Percentiles rank a stretch among this genome's conserved stretches.
phyloP scores from a whole-genome alignment of 2,329 filamentous ascomycete genomes.

The Drechslerella dactyloides region DNA sequence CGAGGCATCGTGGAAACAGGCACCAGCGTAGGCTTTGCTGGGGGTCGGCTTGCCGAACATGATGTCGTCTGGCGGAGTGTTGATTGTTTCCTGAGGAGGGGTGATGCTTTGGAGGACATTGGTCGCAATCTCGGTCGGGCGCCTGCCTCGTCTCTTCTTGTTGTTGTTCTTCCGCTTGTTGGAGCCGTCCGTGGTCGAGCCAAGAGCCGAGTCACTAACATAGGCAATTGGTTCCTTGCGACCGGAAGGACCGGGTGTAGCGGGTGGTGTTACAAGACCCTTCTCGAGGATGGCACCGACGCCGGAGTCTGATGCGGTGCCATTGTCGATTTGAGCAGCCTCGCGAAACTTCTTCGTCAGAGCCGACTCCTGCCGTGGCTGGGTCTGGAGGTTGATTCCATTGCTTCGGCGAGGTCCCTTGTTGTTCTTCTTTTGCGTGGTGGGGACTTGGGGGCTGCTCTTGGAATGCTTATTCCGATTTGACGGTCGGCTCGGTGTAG shows the following conservation, averaged over 20 bases:
- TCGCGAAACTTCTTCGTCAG: constrained; percentile 46
- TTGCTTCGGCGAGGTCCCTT: constrained; percentile 18
- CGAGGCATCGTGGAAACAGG: constrained; percentile 86
- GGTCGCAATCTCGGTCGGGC: constrained; percentile 17
- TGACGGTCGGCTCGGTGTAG: constrained; percentile 39
- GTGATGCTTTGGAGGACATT: constrained; percentile 33
- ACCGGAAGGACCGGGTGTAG: constrained; percentile 30
- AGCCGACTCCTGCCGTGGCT: constrained; percentile 34
- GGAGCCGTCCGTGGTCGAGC: constrained; percentile 11
- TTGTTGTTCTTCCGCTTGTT: constrained; percentile 42
- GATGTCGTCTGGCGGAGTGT: constrained; percentile 42
- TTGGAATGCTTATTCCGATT: constrained; percentile 31
- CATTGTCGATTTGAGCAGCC: constrained; percentile 34
- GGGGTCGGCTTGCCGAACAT: constrained; percentile 56
- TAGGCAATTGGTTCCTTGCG: constrained; percentile 41
- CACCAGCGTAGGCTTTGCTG: constrained; percentile 75
- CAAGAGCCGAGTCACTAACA: constrained; percentile 47
- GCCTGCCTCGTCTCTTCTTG: constrained; percentile 30
- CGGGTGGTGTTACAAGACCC: constrained; percentile 44
- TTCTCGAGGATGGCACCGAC: constrained; percentile 32
- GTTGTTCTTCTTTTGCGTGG: constrained; percentile 23
- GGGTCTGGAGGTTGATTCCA: constrained; percentile 2
- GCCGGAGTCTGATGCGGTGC: constrained; percentile 32
- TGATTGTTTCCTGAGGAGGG: constrained; percentile 22
- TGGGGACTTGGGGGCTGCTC: constrained; percentile 39